Evolutionary conservation across 2,329 filamentous ascomycete genomes (phyloP), one percentile per base, ranked within the genome.

Genomic region (Hypoxylon sp.): DNA sequence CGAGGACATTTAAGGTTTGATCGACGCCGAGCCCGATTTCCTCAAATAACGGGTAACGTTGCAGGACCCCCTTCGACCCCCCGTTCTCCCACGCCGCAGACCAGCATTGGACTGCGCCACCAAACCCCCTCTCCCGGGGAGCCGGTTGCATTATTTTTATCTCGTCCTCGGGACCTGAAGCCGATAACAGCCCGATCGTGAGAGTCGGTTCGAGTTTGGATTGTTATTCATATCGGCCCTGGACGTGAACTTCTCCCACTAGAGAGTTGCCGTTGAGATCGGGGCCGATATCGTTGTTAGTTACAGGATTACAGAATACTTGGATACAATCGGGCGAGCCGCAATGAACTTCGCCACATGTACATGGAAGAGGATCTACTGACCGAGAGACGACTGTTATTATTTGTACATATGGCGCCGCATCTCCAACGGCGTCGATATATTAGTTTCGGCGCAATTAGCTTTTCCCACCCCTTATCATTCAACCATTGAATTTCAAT

Each of bases 1-100:
- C 15, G 32, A 50, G 48, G 57, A 54, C 41, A 53, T 60, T 56
- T 54, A 54, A 24, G 24, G 41, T 22, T 46, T 41, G 37, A 41
- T 41, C 37, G 37, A 19, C 37, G n/a, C 15, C 6, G n/a, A 41
- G 17, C n/a, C n/a, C n/a, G 37, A 41, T 41, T 41, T 41, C 37
- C 37, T 41, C 19, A 41, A 41, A 41, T 41, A 19, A 41, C 37
- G n/a, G 37, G 34, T 8, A 47, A 48, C 24, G 24, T 48, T 26
- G 20, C 22, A 48, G 39, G 15, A 43, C 19, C n/a, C 19, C 17
- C 19, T n/a, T 5, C 3, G 13, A n/a, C 34, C 13, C n/a, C 8
- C 37, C 37, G 15, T n/a, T 41, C 37, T 41, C 37, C 37, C n/a
- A 41, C 37, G 37, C 37, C 37, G 37, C 37, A 41, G n/a, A 19